These are phyloP conservation scores for Obelidium mucronatum DNA, from an alignment of 192 early-diverging fungal species.

Conservation along the genomic window DNA sequence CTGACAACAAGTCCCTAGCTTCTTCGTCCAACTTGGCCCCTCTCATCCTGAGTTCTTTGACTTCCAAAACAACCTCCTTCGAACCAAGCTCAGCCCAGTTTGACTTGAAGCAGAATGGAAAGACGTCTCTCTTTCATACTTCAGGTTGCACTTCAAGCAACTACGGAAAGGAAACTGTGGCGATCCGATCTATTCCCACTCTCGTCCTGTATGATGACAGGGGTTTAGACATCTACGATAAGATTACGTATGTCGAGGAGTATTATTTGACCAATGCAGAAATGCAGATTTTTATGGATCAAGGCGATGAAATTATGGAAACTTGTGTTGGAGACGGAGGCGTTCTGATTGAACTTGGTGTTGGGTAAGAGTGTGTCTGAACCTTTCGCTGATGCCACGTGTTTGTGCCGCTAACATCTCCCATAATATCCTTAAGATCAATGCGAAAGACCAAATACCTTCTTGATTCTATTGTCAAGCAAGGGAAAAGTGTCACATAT, in stretches of 20 bases:
- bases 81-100: not conserved
- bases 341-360: slow-evolving; percentile 87
- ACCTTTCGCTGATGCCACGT: not conserved
- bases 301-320: slow-evolving; percentile 67
- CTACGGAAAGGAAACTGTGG: not conserved
- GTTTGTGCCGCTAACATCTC: not conserved
- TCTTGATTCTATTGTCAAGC: slow-evolving; percentile 74
- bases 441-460: slow-evolving; percentile 89
- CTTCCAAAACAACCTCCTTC: slow-evolving; percentile 9
- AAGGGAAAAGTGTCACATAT: slow-evolving; percentile 73
- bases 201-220: slow-evolving; percentile 85
- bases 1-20: not conserved
- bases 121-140: slow-evolving; percentile 11
- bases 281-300: slow-evolving; percentile 75
- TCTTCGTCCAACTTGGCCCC: slow-evolving; percentile 12
- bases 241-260: slow-evolving; percentile 83
- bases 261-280: slow-evolving; percentile 92
- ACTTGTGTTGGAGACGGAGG: slow-evolving; percentile 70
- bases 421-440: too few relatives aligned
- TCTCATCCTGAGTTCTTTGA: not conserved
- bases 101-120: slow-evolving; percentile 7
- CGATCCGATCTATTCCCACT: slow-evolving; percentile 72
- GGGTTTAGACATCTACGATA: slow-evolving; percentile 88
- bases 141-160: not conserved
- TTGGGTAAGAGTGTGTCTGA: slow-evolving; percentile 64